Evolutionary conservation across 1,284 basidiomycete species (phyloP), one percentile per base, ranked within the genome.

Genomic region (Retiboletus fuscus): DNA sequence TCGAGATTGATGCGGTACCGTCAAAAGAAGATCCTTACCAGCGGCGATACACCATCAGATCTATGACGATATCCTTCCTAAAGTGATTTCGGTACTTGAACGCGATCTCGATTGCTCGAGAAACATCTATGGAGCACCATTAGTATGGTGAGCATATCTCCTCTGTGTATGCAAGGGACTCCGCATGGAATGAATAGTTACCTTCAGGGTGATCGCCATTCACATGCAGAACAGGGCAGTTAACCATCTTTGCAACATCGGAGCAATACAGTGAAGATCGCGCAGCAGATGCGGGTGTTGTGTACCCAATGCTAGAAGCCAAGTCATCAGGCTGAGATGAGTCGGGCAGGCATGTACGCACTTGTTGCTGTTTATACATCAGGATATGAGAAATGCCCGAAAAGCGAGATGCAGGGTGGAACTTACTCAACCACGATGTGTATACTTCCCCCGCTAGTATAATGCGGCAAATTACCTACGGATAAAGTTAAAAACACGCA

Each of bases 191-290:
- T 68, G 0, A 41, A 77, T 26, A 76, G 78, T 69, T 77, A 93
- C 91, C 95, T 88, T 98, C 96, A 0, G 94, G 94, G 80, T 93
- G 84, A 79, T 97, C 95, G 11, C 96, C 96, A 76, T 97, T 97
- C 73, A 96, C 95, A 74, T 97, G 95, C n/a, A 97, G 81, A 22
- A 97, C 91, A 0, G 95, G 96, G 0, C 94, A 92, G 70, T 94
- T 93, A 77, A 96, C 93, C 89, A 95, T 95, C 83, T 97, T 97
- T 8, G 93, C 95, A 46, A 96, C 86, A 79, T 97, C 96, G 2
- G 95, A 96, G 72, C 94, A 95, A 78, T 97, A 97, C 46, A 95
- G 80, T 0, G 93, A 95, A 1, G 95, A 96, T 13, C 95, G 89
- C 18, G 94, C 93, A 64, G 89, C 89, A 0, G 93, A 91, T 1